Base-by-base conservation (phyloP, 306 rosid species). In the Quercus berberidifolia region DNA sequence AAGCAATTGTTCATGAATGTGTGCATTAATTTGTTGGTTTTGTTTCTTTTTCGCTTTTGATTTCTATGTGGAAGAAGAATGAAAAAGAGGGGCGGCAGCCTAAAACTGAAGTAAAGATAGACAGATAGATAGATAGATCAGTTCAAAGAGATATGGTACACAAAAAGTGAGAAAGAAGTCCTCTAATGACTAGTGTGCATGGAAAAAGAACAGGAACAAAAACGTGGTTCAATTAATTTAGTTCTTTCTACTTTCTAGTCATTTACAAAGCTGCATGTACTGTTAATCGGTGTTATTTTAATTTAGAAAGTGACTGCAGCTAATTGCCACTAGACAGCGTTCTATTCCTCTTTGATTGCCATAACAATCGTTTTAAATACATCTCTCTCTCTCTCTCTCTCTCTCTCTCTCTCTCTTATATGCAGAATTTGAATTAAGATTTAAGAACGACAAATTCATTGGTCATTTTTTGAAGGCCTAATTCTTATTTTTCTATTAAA, bases 201-300 rank as follows among this genome's bases (percentile, higher is more conserved):
- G 77, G 56, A 73, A 74, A 63, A 74, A 69, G n/a, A 21, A 17
- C 62, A 55, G 71, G 20, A 73, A 5, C 55, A 74, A 82, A 86
- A 86, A 83, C 76, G 80, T 81, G 89, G 76, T 83, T 81, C 82
- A 78, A 76, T 67, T 78, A 59, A 84, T 75, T 28, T 1, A 58
- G 76, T 13, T 38, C 63, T 41, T 75, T 77, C 5, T 69, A 4
- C 63, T 41, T 75, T 77, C 5, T 69, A 4, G 83, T 51, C 74
- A 69, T 69, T 20, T 55, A 13, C 20, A 46, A 52, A 46, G 11
- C 17, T 17, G 21, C 12, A 49, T 17, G 21, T 19, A 49, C 54
- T 49, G 54, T 49, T 49, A 49, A 49, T 49, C 54, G 4, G 54
- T 3, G 54, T 49, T 49, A 3, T 13, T 49, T 12, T 12, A 12